A percentile compares a stretch with the other conserved stretches of the same genome.
phyloP scores from a whole-genome alignment of 2,329 filamentous ascomycete species.

The Botrytis galanthina region DNA sequence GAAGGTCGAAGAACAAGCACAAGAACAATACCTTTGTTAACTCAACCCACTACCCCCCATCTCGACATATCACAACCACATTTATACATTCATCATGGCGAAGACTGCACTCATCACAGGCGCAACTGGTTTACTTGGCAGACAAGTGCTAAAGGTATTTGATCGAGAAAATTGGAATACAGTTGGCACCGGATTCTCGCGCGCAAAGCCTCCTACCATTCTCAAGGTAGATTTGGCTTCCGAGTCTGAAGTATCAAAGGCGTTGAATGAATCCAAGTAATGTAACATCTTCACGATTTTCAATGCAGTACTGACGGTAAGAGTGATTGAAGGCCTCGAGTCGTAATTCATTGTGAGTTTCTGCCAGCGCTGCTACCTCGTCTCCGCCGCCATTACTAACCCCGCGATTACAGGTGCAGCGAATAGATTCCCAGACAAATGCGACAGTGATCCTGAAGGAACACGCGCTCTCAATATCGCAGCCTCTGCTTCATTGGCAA shows the following conservation, averaged over 20 bases:
- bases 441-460: slow-evolving; percentile 73
- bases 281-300: slow-evolving; percentile 31
- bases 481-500: slow-evolving; percentile 65
- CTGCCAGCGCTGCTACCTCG: neutral
- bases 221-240: slow-evolving; percentile 44
- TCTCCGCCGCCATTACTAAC: neutral
- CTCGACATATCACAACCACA: slow-evolving; percentile 1
- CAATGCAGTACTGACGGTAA: slow-evolving; percentile 24
- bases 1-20: neutral
- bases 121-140: slow-evolving; percentile 78
- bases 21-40: neutral
- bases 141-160: slow-evolving; percentile 73
- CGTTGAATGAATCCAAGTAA: slow-evolving; percentile 56
- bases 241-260: slow-evolving; percentile 46
- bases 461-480: slow-evolving; percentile 72
- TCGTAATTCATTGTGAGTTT: slow-evolving; percentile 74
- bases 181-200: slow-evolving; percentile 70
- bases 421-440: slow-evolving; percentile 84
- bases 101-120: slow-evolving; percentile 74
- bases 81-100: slow-evolving; percentile 29
- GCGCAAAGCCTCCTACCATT: slow-evolving; percentile 68
- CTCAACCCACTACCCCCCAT: neutral
- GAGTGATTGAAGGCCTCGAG: slow-evolving; percentile 58
- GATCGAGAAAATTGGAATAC: slow-evolving; percentile 64
- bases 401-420: slow-evolving; percentile 63